These are phyloP conservation scores for Pinus tabuliformis DNA, from an alignment of 75 land plant species.

Conservation along the genomic window DNA sequence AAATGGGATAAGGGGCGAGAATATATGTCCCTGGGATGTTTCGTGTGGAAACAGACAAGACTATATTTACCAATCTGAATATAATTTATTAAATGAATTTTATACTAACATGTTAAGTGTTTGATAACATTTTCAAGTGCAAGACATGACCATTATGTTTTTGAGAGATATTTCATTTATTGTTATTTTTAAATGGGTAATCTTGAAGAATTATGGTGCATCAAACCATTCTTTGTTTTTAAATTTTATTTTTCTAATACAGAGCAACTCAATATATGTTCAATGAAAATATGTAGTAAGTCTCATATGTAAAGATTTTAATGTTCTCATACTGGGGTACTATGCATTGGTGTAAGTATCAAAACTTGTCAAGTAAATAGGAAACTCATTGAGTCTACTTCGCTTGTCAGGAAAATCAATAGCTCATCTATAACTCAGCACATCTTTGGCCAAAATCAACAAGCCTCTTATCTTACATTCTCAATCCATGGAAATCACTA, in stretches of 20 bases:
- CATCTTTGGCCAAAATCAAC: too few relatives aligned
- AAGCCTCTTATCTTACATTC: too few relatives aligned
- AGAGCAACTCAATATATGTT: neutral
- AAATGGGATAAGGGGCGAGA: slow-evolving; percentile 96
- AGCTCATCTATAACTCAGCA: too few relatives aligned
- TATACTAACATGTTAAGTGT: neutral
- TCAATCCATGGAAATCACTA: too few relatives aligned
- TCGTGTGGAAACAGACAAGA: slow-evolving; percentile 87
- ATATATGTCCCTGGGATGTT: slow-evolving; percentile 83
- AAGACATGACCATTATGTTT: neutral
- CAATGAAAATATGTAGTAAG: neutral
- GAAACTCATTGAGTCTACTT: too few relatives aligned
- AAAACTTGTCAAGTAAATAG: too few relatives aligned
- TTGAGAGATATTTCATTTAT: neutral
- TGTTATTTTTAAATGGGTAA: neutral
- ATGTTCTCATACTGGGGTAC: neutral
- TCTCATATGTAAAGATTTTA: neutral
- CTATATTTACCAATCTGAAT: slow-evolving; percentile 44
- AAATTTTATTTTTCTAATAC: neutral
- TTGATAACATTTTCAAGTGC: neutral
- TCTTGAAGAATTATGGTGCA: neutral
- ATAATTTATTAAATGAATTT: neutral
- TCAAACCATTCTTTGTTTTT: neutral
- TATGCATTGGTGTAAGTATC: neutral
- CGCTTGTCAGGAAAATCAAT: too few relatives aligned